Evolutionary conservation across 805 yeast species (phyloP), one percentile per base, ranked within the genome.

Genomic region (Sungouiozyma ichnusensis): DNA sequence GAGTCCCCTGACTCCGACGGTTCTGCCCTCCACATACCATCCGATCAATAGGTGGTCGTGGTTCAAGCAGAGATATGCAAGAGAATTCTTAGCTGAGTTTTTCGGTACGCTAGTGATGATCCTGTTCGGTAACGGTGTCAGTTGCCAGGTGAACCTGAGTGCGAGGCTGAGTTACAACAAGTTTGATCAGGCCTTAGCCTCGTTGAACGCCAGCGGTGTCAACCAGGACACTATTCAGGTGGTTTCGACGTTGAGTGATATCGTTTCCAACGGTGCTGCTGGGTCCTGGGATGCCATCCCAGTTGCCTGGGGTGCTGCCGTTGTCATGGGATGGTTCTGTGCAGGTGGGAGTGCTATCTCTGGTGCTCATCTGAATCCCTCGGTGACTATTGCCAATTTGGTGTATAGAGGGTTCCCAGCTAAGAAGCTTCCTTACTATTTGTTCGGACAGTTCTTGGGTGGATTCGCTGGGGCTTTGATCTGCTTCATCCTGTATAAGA

Each of bases 331-430:
- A 38, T 72, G 71, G 50, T 62, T 65, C 41, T 61, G 66, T 6
- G 65, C 76, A 34, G 77, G 77, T 45, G 79, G 79, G 48, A 54
- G 61, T 47, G 64, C 66, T 9, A 62, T 73, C 41, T 72, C 77
- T 33, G 79, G 77, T 52, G 79, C 74, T n/a, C 79, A 74, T 55
- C 53, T 74, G 45, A 74, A 74, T 55, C 77, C 79, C 3, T 73
- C 75, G 43, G 67, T 73, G 31, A 73, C 79, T 1, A 39, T 74
- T 7, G 55, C 68, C 8, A 63, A 69, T 50, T 73, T 72, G 46
- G 52, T 70, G 11, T 74, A 61, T 50, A 66, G 79, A 57, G 72
- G 71, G 6, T 74, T 74, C 51, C 78, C 78, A 20, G 63, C 71
- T 63, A 60, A 58, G 41, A 73, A 73, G 46, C 65, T 71, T 17